phyloP scores from a whole-genome alignment of 371 early-diverging fungal species.

The Rhizopus stolonifer region DNA sequence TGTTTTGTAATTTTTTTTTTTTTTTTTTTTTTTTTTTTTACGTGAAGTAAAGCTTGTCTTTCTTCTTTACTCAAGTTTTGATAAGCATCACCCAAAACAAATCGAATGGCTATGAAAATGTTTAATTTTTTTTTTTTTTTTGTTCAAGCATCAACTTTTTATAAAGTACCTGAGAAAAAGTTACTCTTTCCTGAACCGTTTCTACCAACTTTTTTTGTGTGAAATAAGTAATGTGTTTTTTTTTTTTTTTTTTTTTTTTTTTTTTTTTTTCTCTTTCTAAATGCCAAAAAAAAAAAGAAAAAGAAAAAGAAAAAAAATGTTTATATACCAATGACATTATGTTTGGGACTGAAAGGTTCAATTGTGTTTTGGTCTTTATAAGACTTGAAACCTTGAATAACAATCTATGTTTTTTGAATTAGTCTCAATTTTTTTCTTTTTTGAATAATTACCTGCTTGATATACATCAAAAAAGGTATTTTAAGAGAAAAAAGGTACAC shows the following conservation, averaged over 20 bases:
- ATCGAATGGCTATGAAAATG: constrained; percentile 82
- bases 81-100: constrained; percentile 96
- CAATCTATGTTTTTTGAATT: constrained; percentile 56
- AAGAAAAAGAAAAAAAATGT: too few species aligned
- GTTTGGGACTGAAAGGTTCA: constrained; percentile 89
- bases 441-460: not conserved
- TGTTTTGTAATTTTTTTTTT: constrained; percentile 3
- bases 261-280: too few species aligned
- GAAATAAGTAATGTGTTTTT: not conserved
- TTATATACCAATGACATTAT: constrained; percentile 92
- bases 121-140: not conserved
- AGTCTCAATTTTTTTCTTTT: not conserved
- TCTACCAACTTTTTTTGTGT: too few species aligned
- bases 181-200: constrained; percentile 99
- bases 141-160: not conserved
- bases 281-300: too few species aligned
- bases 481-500: not conserved
- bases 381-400: constrained; percentile 98
- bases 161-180: constrained; percentile 83
- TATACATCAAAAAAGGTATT: not conserved
- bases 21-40: constrained; percentile 31
- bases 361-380: constrained; percentile 94
- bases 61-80: constrained; percentile 90
- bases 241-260: constrained; percentile 1
- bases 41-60: constrained; percentile 91